These are phyloP conservation scores for Colletotrichum melonis DNA, from an alignment of 2,329 filamentous ascomycete genomes.

Conservation along the genomic window DNA sequence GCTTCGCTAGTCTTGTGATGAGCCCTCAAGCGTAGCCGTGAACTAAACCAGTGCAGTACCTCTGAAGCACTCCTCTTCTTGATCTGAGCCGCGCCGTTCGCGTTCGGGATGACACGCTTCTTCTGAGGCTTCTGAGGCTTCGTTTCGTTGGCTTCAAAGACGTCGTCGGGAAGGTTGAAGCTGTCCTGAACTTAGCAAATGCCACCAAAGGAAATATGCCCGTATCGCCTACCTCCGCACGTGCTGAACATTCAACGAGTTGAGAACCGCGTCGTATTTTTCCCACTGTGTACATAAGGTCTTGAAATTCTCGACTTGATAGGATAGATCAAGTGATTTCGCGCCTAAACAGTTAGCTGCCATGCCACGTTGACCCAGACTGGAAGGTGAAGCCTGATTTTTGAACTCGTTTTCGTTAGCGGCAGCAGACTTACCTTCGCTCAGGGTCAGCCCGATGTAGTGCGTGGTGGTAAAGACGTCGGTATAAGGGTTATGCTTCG, in stretches of 20 bases:
- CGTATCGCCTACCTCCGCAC: conserved; percentile 78
- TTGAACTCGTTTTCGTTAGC: conserved; percentile 25
- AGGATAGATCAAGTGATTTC: conserved; percentile 81
- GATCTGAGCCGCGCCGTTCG: conserved; percentile 51
- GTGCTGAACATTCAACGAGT: conserved; percentile 84
- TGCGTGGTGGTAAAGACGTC: conserved; percentile 89
- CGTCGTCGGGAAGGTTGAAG: conserved; percentile 87
- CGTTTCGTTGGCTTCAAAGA: conserved; percentile 84
- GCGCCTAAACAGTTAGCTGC: conserved; percentile 62
- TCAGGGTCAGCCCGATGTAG: conserved; percentile 89
- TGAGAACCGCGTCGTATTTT: conserved; percentile 79
- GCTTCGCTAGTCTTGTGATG: conserved; percentile 44
- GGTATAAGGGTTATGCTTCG: conserved; percentile 19
- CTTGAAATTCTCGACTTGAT: conserved; percentile 88
- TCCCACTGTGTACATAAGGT: conserved; percentile 81
- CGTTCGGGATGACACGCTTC: conserved; percentile 39
- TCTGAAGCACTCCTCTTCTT: conserved; percentile 64
- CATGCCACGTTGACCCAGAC: not conserved
- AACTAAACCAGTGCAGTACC: conserved; percentile 44
- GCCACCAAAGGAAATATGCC: not conserved
- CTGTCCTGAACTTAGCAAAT: conserved; percentile 56
- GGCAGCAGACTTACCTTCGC: conserved; percentile 69
- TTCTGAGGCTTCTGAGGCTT: conserved; percentile 68
- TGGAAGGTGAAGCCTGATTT: not conserved
- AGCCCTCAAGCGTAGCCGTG: conserved; percentile 1